phyloP scores from a whole-genome alignment of 345 rosid genomes.

The Lenwebbia sp. region DNA sequence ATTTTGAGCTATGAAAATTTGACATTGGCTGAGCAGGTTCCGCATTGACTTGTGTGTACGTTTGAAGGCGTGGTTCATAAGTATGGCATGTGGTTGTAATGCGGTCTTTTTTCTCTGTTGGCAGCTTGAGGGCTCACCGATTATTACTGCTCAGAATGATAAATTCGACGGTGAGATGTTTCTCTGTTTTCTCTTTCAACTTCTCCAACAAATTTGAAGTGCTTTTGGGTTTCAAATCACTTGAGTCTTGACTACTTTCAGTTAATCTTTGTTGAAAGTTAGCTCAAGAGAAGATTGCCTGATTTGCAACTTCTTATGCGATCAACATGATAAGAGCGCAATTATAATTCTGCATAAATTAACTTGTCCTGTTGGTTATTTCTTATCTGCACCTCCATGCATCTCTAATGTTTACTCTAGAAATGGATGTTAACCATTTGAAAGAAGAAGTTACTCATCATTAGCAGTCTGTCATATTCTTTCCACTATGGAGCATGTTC shows the following conservation, averaged over 20 bases:
- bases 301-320: not conserved
- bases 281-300: not conserved
- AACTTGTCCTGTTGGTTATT: not conserved
- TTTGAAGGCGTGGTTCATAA: not conserved
- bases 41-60: not conserved
- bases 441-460: not conserved
- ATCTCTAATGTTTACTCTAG: not conserved
- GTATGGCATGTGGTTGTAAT: not conserved
- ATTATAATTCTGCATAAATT: not conserved
- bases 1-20: not conserved
- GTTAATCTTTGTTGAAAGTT: not conserved
- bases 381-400: not conserved
- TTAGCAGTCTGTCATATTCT: not conserved
- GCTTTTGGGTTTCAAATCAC: not conserved
- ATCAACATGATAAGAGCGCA: not conserved
- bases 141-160: conserved; percentile 83
- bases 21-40: not conserved
- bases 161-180: conserved; percentile 71
- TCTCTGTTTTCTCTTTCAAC: not conserved
- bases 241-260: not conserved
- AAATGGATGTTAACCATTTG: not conserved
- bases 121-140: conserved; percentile 91
- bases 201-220: not conserved
- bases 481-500: not conserved
- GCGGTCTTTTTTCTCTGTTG: conserved; percentile 11